Base-by-base conservation (phyloP, 2,329 filamentous ascomycete species). In the Cordyceps tenuipes region DNA sequence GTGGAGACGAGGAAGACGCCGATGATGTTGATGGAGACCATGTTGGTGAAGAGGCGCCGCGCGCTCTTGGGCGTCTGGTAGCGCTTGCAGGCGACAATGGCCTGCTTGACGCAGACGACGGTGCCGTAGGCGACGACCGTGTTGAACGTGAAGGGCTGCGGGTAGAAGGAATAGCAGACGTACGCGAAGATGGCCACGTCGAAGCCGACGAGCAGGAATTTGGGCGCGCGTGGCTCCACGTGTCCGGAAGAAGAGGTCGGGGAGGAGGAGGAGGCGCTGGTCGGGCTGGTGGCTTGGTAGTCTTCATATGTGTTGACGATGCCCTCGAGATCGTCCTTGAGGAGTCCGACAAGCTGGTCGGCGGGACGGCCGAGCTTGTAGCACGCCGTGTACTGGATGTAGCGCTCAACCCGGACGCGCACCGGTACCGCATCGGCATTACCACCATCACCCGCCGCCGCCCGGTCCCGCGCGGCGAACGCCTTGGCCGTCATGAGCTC, bases 141-240 rank as follows among this genome's bases (percentile, higher is more conserved):
- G 57, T 64, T 65, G 61, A 65, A 65, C 2, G 64, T 65, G 31
- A 65, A 64, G 3, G 64, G 63, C 57, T 65, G 64, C 5, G 64
- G 58, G 34, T 57, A 65, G 56, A 65, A 65, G 3, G 63, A 65
- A 49, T 64, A 65, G 57, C 63, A 63, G 21, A 64, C 63, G 23
- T 65, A 65, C 41, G 64, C 59, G 43, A 65, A 65, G 21, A 65
- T 62, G 63, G 47, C 59, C 46, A 64, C 48, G 55, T 63, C 64
- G 31, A 64, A 63, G 26, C 60, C 48, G 46, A 65, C 63, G 31
- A 65, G 63, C 17, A 63, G 39, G 36, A 65, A 61, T 36, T 65
- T 65, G 43, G 64, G 63, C 10, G 50, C 31, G 5, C 62, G 63
- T 6, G 64, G 64, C 59, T 65, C 64, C 12, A 63, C 61, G 31